Base-by-base conservation (phyloP, 345 rosid genomes). In the Citrus unshiu region DNA sequence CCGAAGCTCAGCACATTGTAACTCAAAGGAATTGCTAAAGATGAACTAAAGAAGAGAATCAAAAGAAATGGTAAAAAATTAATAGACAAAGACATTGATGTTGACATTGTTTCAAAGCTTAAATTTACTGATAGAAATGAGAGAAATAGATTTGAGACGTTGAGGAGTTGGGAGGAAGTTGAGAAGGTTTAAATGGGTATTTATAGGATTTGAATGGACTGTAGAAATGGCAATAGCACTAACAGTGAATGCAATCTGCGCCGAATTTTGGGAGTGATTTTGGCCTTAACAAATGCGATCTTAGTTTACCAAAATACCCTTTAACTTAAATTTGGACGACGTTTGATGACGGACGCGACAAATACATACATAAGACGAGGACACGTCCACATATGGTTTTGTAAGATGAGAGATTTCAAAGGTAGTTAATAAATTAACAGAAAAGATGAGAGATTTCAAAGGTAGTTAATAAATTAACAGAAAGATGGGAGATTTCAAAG, bases 1-100 rank as follows among this genome's bases (percentile, higher is more conserved):
- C 93, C 93, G 19, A 82, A 80, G 13, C 77, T 77, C 32, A 84
- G 78, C 66, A 90, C 87, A 70, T 87, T 80, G 87, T 83, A 86
- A 19, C 76, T 84, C 61, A 72, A 77, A 62, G 84, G 79, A 69
- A 70, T 46, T 25, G 73, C 73, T 4, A 29, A 14, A 29, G 49
- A 67, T 7, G 70, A 77, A 24, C 76, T 40, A 39, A 66, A 72
- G 80, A 69, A 43, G 37, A 69, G 51, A 39, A 76, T n/a, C 49
- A 77, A 62, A 74, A 66, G 13, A 24, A 74, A 24, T 43, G 24
- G 70, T 22, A 63, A 49, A 27, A 73, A 32, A 58, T 9, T 6
- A 29, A 24, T 29, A 51, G 60, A 6, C 56, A 49, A 37, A 61
- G 49, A n/a, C 25, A 60, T 77, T 35, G 34, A 21, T 25, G 60